phyloP scores from a whole-genome alignment of 2,329 filamentous ascomycete genomes.

The Fusarium solani-melongenae region DNA sequence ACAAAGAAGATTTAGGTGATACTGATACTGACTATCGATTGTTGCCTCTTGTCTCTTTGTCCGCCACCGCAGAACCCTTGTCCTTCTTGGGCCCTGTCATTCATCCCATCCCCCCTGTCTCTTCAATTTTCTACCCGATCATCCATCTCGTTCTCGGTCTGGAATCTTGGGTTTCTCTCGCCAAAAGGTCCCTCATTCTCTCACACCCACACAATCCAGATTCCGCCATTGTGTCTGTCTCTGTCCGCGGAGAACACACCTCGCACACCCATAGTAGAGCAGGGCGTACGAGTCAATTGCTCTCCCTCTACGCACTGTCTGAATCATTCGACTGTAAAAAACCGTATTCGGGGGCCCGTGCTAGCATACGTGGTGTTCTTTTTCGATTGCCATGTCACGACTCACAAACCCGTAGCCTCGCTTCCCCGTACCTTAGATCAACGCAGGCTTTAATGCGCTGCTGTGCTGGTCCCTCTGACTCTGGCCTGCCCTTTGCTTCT shows the following conservation, averaged over 20 bases:
- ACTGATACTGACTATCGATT: background rate
- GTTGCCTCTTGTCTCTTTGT: slow-evolving; percentile 3
- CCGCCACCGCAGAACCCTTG: background rate
- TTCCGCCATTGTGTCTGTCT: background rate
- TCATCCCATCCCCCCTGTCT: background rate
- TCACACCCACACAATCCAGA: background rate
- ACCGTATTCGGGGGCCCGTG: background rate
- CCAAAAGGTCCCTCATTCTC: background rate
- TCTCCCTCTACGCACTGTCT: background rate
- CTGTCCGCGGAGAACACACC: background rate
- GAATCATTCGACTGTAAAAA: background rate
- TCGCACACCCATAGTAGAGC: background rate
- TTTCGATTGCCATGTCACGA: slow-evolving; percentile 2
- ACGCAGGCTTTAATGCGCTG: slow-evolving; percentile 12
- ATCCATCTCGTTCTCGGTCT: background rate
- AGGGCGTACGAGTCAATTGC: background rate
- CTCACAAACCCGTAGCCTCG: background rate
- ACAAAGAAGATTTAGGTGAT: background rate
- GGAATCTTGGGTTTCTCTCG: background rate
- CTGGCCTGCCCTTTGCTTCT: background rate
- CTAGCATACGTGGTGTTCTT: slow-evolving; percentile 34
- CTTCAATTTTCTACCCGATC: background rate
- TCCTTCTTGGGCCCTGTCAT: background rate
- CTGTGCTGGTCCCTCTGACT: slow-evolving; percentile 21
- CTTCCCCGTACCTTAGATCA: background rate